Conservation (phyloP, 2,329 filamentous ascomycete genomes). For the Fusarium sp. region DNA sequence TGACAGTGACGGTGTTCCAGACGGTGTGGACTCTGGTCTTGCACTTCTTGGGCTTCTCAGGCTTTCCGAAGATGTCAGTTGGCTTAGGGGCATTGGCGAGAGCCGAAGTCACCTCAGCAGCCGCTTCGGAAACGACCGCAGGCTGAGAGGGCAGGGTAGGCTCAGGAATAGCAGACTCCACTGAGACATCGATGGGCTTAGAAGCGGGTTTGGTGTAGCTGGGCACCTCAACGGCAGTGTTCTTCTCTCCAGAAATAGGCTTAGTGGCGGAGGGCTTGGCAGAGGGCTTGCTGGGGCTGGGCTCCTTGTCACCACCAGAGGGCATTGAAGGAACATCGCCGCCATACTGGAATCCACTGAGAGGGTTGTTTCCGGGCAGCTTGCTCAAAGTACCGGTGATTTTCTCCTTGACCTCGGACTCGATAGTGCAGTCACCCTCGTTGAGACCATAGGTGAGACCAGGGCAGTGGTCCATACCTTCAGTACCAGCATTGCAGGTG, state of each 20-base stretch:
- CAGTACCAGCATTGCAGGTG: conserved; percentile 71
- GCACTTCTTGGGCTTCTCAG: conserved; percentile 45
- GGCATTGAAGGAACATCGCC: conserved; percentile 27
- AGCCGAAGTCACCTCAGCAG: conserved; percentile 26
- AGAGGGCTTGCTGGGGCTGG: conserved; percentile 22
- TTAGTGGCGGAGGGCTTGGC: conserved; percentile 17
- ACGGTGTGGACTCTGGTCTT: conserved; percentile 55
- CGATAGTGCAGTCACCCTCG: conserved; percentile 65
- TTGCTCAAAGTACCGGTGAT: conserved; percentile 59
- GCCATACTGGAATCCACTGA: conserved; percentile 66
- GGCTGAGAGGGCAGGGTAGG: conserved; percentile 25
- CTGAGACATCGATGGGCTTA: conserved; percentile 12
- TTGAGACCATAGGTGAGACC: conserved; percentile 68
- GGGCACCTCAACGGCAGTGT: conserved; percentile 22
- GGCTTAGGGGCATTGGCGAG: conserved; percentile 33
- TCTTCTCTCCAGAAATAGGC: conserved; percentile 20
- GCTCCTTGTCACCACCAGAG: conserved; percentile 21
- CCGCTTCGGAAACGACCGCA: conserved; percentile 35
- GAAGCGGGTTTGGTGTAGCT: conserved; percentile 26
- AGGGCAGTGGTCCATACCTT: conserved; percentile 73
- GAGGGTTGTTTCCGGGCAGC: conserved; percentile 68
- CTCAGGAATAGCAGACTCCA: conserved; percentile 18
- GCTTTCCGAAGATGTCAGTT: conserved; percentile 31
- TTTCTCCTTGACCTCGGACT: conserved; percentile 61
- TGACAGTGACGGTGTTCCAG: conserved; percentile 63